Evolutionary conservation across 805 yeast species (phyloP).

Genomic region (Ogataea allantospora): DNA sequence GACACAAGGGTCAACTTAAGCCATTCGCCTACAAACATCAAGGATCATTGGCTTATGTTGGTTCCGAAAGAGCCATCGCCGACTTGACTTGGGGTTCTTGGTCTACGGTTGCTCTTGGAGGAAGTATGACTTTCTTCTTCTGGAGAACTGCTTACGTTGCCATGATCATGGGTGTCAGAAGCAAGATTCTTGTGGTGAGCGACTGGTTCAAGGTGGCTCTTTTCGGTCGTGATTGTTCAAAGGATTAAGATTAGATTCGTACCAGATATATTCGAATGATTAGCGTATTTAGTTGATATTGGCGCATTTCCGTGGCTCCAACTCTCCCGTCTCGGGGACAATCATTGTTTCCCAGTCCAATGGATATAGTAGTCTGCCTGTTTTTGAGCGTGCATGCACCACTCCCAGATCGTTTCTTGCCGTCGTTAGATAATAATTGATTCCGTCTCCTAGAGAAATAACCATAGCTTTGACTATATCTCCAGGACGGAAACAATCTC

Average conservation of each 20-base stretch:
- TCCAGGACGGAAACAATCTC: conserved; percentile 83
- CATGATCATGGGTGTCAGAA: conserved; percentile 86
- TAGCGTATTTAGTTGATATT: conserved; percentile 35
- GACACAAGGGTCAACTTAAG: conserved; percentile 40
- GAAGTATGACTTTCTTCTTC: conserved; percentile 81
- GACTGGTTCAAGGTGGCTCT: conserved; percentile 87
- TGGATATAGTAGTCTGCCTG: conserved; percentile 80
- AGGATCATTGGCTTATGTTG: conserved; percentile 92
- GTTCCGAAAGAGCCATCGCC: conserved; percentile 89
- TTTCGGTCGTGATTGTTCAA: conserved; percentile 90
- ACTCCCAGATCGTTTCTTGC: conserved; percentile 93
- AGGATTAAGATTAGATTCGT: conserved; percentile 60
- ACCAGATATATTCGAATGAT: conserved; percentile 3
- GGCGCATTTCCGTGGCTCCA: conserved; percentile 87
- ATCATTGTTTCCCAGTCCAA: conserved; percentile 96
- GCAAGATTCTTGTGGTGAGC: conserved; percentile 76
- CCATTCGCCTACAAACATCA: conserved; percentile 80
- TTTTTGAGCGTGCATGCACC: conserved; percentile 73
- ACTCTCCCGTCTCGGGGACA: conserved; percentile 67
- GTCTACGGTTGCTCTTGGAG: conserved; percentile 77
- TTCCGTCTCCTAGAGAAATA: conserved; percentile 90
- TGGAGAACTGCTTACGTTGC: conserved; percentile 93
- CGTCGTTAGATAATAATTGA: conserved; percentile 84
- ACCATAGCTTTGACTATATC: conserved; percentile 86
- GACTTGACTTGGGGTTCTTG: conserved; percentile 80